phyloP scores from a whole-genome alignment of 2,329 filamentous ascomycete species.

The Calonectria honghensis region DNA sequence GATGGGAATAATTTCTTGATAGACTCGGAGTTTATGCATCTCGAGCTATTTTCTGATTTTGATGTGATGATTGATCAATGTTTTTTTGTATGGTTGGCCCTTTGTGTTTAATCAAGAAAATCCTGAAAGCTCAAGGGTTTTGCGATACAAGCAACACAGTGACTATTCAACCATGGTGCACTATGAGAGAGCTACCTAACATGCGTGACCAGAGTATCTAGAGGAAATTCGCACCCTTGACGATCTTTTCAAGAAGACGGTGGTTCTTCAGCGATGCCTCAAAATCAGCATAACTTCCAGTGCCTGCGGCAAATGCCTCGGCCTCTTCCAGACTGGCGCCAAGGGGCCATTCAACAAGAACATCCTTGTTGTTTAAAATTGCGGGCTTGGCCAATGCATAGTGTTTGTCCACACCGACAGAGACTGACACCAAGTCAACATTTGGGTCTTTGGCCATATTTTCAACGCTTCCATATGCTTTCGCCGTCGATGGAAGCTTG shows the following conservation, averaged over 20 bases:
- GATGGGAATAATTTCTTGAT: not conserved
- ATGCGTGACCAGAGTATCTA: not conserved
- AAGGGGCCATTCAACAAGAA: constrained; percentile 40
- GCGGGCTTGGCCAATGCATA: constrained; percentile 64
- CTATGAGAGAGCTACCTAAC: not conserved
- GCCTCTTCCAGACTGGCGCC: constrained; percentile 58
- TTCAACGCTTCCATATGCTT: constrained; percentile 67
- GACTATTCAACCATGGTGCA: not conserved
- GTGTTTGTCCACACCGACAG: constrained; percentile 70
- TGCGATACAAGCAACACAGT: not conserved
- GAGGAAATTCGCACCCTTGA: not conserved
- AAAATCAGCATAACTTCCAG: not conserved
- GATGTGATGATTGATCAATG: not conserved
- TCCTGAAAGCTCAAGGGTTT: not conserved
- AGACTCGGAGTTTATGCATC: not conserved
- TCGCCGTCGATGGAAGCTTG: constrained; percentile 61
- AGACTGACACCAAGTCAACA: constrained; percentile 72
- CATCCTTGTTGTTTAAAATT: constrained; percentile 60
- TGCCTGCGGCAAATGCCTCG: constrained; percentile 29
- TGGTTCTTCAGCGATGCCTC: constrained; percentile 7
- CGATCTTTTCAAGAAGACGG: constrained; percentile 11
- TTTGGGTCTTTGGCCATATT: constrained; percentile 66
- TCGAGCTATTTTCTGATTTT: not conserved
- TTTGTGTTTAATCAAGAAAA: not conserved
- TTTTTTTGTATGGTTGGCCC: not conserved